Evolutionary conservation across 768 basidiomycete genomes (phyloP).

Genomic region (Thelephora aurantiotincta): DNA sequence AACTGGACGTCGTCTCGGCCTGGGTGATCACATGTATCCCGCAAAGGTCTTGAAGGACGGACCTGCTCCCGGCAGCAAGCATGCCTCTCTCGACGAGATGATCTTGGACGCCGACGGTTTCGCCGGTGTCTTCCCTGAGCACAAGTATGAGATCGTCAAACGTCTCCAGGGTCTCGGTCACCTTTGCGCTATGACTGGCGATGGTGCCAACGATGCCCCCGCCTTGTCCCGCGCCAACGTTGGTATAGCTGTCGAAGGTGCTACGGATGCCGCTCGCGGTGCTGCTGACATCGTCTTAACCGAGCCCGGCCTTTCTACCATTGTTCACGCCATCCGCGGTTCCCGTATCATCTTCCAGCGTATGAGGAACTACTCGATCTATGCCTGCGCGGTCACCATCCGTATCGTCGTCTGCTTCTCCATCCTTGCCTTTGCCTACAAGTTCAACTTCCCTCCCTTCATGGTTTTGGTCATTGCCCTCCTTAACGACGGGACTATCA

Average conservation of each 20-base stretch:
- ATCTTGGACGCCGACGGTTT: slow-evolving; percentile 99
- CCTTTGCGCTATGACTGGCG: slow-evolving; percentile 97
- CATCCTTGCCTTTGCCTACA: slow-evolving; percentile 89
- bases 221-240: slow-evolving; percentile 97
- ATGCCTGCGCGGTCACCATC: slow-evolving; percentile 90
- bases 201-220: slow-evolving; percentile 97
- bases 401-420: slow-evolving; percentile 98
- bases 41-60: slow-evolving; percentile 99
- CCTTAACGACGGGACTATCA: slow-evolving; percentile 97
- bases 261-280: slow-evolving; percentile 96
- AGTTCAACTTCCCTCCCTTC: slow-evolving; percentile 98
- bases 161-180: slow-evolving; percentile 94
- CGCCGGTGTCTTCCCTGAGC: slow-evolving; percentile 98
- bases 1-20: slow-evolving; percentile 92
- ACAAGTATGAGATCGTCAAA: slow-evolving; percentile 99
- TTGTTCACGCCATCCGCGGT: slow-evolving; percentile 96
- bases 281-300: slow-evolving; percentile 97
- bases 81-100: slow-evolving; percentile 86
- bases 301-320: slow-evolving; percentile 97
- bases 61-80: slow-evolving; percentile 75
- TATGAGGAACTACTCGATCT: slow-evolving; percentile 99
- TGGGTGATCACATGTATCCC: slow-evolving; percentile 99
- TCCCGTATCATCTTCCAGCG: slow-evolving; percentile 99
- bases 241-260: slow-evolving; percentile 99
- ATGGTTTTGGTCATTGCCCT: slow-evolving; percentile 98